Conservation (phyloP, 2,329 filamentous ascomycete species). For the Pezizomycotina sp. region DNA sequence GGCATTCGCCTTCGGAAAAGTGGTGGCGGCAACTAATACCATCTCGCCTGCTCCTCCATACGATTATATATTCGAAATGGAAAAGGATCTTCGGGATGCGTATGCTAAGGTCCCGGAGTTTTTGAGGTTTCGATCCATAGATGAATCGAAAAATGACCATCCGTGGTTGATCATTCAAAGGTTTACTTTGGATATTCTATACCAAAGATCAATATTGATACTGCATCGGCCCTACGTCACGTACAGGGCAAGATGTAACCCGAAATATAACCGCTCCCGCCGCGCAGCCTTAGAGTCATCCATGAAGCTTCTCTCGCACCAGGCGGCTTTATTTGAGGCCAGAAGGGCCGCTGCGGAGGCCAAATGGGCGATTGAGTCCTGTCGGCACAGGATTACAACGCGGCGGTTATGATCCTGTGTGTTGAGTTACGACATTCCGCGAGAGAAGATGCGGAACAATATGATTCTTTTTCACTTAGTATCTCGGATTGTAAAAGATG, state of each 20-base stretch:
- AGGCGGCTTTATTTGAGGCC: conserved; percentile 59
- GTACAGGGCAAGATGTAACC: conserved; percentile 53
- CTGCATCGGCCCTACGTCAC: conserved; percentile 75
- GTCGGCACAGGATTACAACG: conserved; percentile 31
- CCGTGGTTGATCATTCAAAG: conserved; percentile 57
- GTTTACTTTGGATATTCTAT: conserved; percentile 68
- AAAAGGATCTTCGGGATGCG: conserved; percentile 44
- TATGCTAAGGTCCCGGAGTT: conserved; percentile 60
- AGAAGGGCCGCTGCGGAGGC: conserved; percentile 51
- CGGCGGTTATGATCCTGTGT: conserved; percentile 24
- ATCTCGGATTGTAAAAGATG: too few species aligned
- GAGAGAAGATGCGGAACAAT: conserved; percentile 6
- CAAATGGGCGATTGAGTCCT: conserved; percentile 62
- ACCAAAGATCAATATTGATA: conserved; percentile 74
- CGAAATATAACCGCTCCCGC: conserved; percentile 69
- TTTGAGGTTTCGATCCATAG: conserved; percentile 56
- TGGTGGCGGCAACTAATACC: conserved; percentile 47
- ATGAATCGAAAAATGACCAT: conserved; percentile 56
- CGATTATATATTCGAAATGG: conserved; percentile 47
- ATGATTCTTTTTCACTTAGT: too few species aligned
- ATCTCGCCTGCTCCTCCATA: conserved; percentile 33
- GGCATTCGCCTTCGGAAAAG: conserved; percentile 51
- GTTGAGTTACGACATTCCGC: conserved; percentile 19
- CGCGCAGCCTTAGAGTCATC: conserved; percentile 74
- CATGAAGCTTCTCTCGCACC: conserved; percentile 61